Percentiles rank a stretch among this genome's conserved stretches.
These are phyloP conservation scores for Rubroboletus pulcherrimus DNA, from an alignment of 768 basidiomycete genomes.

Conservation along the genomic window DNA sequence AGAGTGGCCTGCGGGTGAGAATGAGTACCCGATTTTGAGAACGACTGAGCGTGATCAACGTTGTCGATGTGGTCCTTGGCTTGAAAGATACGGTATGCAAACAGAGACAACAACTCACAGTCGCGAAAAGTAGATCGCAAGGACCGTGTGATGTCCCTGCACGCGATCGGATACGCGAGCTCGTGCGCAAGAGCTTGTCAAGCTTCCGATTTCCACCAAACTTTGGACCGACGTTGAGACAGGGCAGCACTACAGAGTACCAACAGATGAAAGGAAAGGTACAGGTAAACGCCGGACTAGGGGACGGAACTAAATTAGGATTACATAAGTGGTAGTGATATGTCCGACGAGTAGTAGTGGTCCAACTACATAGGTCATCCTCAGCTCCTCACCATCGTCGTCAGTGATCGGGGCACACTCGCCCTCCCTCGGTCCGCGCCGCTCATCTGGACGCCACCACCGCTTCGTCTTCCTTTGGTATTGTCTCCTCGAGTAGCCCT, in stretches of 20 bases:
- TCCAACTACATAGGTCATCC: too few relatives aligned
- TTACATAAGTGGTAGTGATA: neutral
- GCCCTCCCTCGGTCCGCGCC: neutral
- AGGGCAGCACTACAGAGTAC: neutral
- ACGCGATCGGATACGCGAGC: conserved; percentile 1
- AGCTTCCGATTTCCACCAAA: neutral
- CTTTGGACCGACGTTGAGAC: neutral
- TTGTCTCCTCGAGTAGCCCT: neutral
- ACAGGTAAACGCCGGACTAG: neutral
- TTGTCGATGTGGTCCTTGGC: neutral
- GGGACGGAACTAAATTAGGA: neutral
- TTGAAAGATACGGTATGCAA: neutral
- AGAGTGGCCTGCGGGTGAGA: neutral
- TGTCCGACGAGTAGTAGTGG: too few relatives aligned
- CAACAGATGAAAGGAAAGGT: neutral
- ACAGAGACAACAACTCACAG: conserved; percentile 5
- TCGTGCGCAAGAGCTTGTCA: neutral
- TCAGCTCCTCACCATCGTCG: too few relatives aligned
- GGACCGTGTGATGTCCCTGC: neutral
- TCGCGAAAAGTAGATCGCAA: conserved; percentile 1
- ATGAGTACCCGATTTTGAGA: neutral
- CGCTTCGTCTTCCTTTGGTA: neutral
- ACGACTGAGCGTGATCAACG: neutral
- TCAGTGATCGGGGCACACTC: neutral
- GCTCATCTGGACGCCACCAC: neutral